phyloP scores from a whole-genome alignment of 176 grass and related monocot genomes.

The Lolium rigidum region DNA sequence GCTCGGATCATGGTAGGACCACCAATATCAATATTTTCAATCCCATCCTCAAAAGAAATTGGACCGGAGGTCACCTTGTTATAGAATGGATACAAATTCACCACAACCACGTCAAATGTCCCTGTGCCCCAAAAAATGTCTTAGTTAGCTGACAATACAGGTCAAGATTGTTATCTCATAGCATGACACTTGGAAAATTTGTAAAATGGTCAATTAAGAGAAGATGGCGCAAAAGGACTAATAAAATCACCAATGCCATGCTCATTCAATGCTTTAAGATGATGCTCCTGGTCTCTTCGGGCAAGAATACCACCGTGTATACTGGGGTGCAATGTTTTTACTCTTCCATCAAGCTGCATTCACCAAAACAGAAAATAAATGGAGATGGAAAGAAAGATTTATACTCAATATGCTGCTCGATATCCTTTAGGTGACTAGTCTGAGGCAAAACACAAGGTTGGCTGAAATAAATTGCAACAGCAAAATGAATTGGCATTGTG shows the following conservation, averaged over 20 bases:
- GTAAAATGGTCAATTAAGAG: not conserved
- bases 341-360: slow-evolving; percentile 62
- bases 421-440: not conserved
- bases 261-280: slow-evolving; percentile 78
- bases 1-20: slow-evolving; percentile 93
- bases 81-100: slow-evolving; percentile 97
- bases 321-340: slow-evolving; percentile 95
- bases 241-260: slow-evolving; percentile 72
- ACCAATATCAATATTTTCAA: slow-evolving; percentile 98
- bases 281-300: slow-evolving; percentile 80
- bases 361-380: slow-evolving; percentile 13
- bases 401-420: slow-evolving; percentile 2
- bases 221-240: not conserved
- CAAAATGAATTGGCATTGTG: not conserved
- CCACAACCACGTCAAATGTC: slow-evolving; percentile 96
- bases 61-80: slow-evolving; percentile 79
- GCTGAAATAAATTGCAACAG: not conserved
- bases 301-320: slow-evolving; percentile 99
- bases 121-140: slow-evolving; percentile 43
- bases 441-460: not conserved
- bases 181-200: not conserved
- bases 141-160: slow-evolving; percentile 21
- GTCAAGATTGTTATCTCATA: not conserved
- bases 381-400: not conserved
- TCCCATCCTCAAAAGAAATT: slow-evolving; percentile 90